phyloP scores from a whole-genome alignment of 768 basidiomycete species.

The Podaxis sp. region DNA sequence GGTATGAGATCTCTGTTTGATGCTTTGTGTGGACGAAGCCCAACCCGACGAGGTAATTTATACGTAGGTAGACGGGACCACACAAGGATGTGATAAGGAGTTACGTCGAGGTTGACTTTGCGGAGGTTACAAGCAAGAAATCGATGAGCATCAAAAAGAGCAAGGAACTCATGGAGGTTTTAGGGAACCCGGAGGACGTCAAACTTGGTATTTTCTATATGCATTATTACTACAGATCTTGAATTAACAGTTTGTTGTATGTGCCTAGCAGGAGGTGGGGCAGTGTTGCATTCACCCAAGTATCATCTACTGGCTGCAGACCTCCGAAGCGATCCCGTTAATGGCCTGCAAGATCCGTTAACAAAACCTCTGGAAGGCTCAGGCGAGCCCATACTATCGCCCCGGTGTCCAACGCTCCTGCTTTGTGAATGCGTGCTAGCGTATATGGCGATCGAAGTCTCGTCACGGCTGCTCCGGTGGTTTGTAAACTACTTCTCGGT shows the following conservation, averaged over 20 bases:
- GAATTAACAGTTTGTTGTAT: constrained; percentile 3
- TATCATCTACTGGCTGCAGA: constrained; percentile 79
- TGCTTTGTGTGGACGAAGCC: background rate
- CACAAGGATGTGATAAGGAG: constrained; percentile 41
- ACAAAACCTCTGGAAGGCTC: constrained; percentile 20
- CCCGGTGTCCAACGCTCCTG: constrained; percentile 70
- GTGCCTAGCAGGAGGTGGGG: constrained; percentile 55
- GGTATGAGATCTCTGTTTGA: constrained; percentile 30
- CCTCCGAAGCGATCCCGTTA: constrained; percentile 55
- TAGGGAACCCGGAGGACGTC: constrained; percentile 44
- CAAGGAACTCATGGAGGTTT: constrained; percentile 43
- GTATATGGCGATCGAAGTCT: constrained; percentile 68
- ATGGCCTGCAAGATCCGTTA: constrained; percentile 29
- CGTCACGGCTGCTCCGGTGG: constrained; percentile 64
- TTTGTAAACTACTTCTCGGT: constrained; percentile 53
- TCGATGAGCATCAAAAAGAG: constrained; percentile 74
- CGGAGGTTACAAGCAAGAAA: constrained; percentile 81
- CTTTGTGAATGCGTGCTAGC: constrained; percentile 93
- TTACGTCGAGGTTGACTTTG: constrained; percentile 91
- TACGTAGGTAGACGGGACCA: constrained; percentile 49
- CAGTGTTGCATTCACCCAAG: constrained; percentile 44
- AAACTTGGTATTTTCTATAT: constrained; percentile 34
- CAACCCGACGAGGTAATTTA: background rate
- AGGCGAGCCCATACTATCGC: constrained; percentile 43
- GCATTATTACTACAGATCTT: background rate